phyloP scores from a whole-genome alignment of 371 early-diverging fungal genomes.

The Sporodiniella umbellata region DNA sequence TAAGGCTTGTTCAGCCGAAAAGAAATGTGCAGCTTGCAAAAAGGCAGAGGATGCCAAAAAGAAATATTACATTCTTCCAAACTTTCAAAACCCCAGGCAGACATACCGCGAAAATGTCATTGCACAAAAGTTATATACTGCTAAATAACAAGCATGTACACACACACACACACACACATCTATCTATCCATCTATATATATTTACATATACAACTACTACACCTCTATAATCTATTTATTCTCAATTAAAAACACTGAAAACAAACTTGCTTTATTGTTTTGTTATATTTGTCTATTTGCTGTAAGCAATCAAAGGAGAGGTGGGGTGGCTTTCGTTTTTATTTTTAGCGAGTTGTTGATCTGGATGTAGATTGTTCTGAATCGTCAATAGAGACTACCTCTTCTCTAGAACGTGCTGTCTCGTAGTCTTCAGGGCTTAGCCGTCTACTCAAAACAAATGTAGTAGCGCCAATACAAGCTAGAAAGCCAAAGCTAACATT shows the following conservation, averaged over 20 bases:
- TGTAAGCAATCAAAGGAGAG: too few species aligned
- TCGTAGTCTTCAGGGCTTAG: conserved; percentile 22
- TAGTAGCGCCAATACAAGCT: conserved; percentile 18
- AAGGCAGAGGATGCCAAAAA: conserved; percentile 2
- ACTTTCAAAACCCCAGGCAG: conserved; percentile 1
- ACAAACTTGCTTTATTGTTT: too few species aligned
- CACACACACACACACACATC: too few species aligned
- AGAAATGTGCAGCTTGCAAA: conserved; percentile 2
- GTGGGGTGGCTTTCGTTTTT: too few species aligned
- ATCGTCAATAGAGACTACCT: conserved; percentile 11
- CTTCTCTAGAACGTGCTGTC: conserved; percentile 22
- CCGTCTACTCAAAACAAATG: conserved; percentile 19
- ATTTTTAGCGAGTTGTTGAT: background rate
- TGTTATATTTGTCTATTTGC: too few species aligned
- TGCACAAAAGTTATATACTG: background rate
- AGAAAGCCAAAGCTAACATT: conserved; percentile 26
- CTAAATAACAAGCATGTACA: background rate
- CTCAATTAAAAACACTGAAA: too few species aligned
- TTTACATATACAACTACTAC: too few species aligned
- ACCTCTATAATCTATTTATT: too few species aligned
- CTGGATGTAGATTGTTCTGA: background rate
- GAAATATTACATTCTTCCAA: background rate
- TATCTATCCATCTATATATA: too few species aligned
- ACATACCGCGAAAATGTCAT: background rate
- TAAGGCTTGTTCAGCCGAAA: conserved; percentile 1